Conservation (phyloP, 2,329 filamentous ascomycete genomes). For the Cercospora brassicicola region DNA sequence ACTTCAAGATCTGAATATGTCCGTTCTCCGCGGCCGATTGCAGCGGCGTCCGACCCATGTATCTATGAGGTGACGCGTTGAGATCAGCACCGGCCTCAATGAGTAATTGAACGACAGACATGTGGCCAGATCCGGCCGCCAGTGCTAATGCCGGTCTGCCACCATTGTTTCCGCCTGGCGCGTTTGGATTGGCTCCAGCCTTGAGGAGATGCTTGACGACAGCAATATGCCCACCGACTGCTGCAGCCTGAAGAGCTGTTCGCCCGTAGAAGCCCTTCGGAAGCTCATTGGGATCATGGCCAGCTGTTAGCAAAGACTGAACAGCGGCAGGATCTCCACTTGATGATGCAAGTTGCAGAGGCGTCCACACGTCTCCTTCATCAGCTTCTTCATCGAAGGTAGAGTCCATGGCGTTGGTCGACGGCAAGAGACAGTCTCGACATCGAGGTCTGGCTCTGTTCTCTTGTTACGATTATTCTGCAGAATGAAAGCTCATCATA, state of each 20-base stretch:
- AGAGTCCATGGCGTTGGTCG: background rate
- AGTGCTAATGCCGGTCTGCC: conserved; percentile 24
- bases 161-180: conserved; percentile 26
- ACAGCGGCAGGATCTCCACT: conserved; percentile 19
- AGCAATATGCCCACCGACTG: conserved; percentile 19
- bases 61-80: conserved; percentile 20
- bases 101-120: conserved; percentile 20
- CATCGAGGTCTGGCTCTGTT: background rate
- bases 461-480: background rate
- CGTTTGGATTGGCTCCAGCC: conserved; percentile 23
- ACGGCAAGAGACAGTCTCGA: background rate
- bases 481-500: background rate
- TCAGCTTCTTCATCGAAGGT: conserved; percentile 18
- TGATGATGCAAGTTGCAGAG: conserved; percentile 24
- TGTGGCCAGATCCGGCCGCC: conserved; percentile 24
- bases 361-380: conserved; percentile 22
- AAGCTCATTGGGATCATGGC: conserved; percentile 22
- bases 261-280: conserved; percentile 30
- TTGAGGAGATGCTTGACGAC: conserved; percentile 24
- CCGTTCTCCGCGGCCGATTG: conserved; percentile 29
- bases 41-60: conserved; percentile 28
- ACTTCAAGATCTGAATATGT: conserved; percentile 16
- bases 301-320: conserved; percentile 12
- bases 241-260: conserved; percentile 30
- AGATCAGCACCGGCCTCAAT: conserved; percentile 25